phyloP scores from a whole-genome alignment of 805 yeast genomes.

The Metahyphopichia silvanorum region DNA sequence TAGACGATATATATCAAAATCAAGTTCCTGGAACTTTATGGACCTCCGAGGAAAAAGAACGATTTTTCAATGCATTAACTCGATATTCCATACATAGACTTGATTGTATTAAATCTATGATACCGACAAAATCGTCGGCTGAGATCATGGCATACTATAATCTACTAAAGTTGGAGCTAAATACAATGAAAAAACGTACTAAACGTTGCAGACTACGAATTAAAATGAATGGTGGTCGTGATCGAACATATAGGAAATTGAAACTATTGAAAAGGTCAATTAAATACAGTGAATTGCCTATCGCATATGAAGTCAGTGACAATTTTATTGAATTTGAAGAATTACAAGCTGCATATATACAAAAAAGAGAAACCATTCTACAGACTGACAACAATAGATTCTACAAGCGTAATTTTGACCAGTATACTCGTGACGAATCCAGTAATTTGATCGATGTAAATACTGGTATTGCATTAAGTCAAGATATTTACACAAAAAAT shows the following conservation, averaged over 20 bases:
- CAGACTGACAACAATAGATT: slow-evolving; percentile 11
- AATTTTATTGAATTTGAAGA: slow-evolving; percentile 44
- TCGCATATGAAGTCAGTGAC: slow-evolving; percentile 50
- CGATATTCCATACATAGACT: slow-evolving; percentile 47
- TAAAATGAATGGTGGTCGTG: slow-evolving; percentile 1
- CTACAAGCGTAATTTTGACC: slow-evolving; percentile 5
- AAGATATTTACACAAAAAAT: neutral
- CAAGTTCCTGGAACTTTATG: slow-evolving; percentile 37
- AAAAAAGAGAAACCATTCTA: slow-evolving; percentile 14
- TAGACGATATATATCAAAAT: neutral
- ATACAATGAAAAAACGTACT: slow-evolving; percentile 16
- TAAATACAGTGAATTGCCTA: slow-evolving; percentile 46
- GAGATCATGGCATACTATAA: slow-evolving; percentile 48
- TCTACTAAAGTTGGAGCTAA: slow-evolving; percentile 26
- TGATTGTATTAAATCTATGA: slow-evolving; percentile 33
- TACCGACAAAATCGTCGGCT: slow-evolving; percentile 39
- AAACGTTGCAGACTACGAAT: slow-evolving; percentile 1
- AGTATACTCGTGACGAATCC: slow-evolving; percentile 2
- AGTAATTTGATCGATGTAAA: slow-evolving; percentile 5
- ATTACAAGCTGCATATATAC: slow-evolving; percentile 23
- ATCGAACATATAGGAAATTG: slow-evolving; percentile 6
- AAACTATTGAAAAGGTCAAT: slow-evolving; percentile 16
- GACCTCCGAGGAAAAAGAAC: slow-evolving; percentile 47
- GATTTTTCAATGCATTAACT: slow-evolving; percentile 48
- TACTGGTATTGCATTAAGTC: neutral